Evolutionary conservation across 805 yeast genomes (phyloP).

Genomic region (Sugiyamaella smithiae): DNA sequence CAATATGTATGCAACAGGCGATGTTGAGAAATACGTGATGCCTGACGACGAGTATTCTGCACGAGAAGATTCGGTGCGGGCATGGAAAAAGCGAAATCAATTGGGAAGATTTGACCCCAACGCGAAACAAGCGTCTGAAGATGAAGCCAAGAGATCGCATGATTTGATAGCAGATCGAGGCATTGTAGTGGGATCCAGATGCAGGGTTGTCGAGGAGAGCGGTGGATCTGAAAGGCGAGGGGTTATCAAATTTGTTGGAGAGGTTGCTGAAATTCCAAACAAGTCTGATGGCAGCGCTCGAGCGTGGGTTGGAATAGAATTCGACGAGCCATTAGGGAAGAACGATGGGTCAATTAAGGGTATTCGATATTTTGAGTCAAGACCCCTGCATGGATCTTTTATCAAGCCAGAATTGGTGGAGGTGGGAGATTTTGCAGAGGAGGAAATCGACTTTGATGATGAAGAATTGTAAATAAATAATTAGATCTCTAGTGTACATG

Average conservation of each 20-base stretch:
- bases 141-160: constrained; percentile 15
- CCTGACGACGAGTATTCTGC: constrained; percentile 60
- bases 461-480: constrained; percentile 16
- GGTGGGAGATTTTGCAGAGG: constrained; percentile 64
- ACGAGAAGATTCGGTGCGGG: constrained; percentile 60
- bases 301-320: constrained; percentile 79
- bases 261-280: constrained; percentile 55
- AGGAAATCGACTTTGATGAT: constrained; percentile 43
- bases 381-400: constrained; percentile 67
- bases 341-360: constrained; percentile 77
- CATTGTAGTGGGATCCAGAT: constrained; percentile 25
- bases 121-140: constrained; percentile 22
- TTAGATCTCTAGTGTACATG: no score
- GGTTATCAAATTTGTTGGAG: constrained; percentile 65
- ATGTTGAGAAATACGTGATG: constrained; percentile 45
- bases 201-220: constrained; percentile 37
- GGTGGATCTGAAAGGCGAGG: constrained; percentile 58
- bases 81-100: constrained; percentile 69
- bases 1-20: constrained; percentile 35
- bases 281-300: constrained; percentile 28
- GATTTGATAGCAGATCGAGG: constrained; percentile 11
- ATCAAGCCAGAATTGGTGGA: constrained; percentile 67
- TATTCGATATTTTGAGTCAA: constrained; percentile 53
- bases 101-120: constrained; percentile 72
- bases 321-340: constrained; percentile 84